A percentile compares a stretch with the other conserved stretches of the same genome.
These are phyloP conservation scores for Hibiscus trionum DNA, from an alignment of 345 rosid genomes.

Conservation along the genomic window DNA sequence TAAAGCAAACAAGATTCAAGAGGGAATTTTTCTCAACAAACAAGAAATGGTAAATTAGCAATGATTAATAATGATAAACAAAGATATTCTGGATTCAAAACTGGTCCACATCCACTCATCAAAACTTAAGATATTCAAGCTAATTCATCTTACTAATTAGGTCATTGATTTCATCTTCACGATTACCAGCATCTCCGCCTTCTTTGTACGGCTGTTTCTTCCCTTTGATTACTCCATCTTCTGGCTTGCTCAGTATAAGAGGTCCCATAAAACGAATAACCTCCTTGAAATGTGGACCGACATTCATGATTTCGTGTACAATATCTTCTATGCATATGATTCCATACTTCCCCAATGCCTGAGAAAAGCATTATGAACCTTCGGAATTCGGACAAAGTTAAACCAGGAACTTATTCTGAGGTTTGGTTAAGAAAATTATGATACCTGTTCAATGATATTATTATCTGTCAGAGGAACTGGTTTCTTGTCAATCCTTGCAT, in stretches of 20 bases:
- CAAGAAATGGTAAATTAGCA: background rate
- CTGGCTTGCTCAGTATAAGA: slow-evolving; percentile 63
- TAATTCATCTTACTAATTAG: slow-evolving; percentile 70
- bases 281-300: slow-evolving; percentile 82
- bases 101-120: background rate
- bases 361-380: slow-evolving; percentile 2
- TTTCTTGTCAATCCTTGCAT: slow-evolving; percentile 42
- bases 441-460: slow-evolving; percentile 78
- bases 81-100: background rate
- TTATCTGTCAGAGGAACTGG: slow-evolving; percentile 77
- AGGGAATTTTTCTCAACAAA: background rate
- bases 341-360: slow-evolving; percentile 69
- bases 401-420: background rate
- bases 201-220: slow-evolving; percentile 57
- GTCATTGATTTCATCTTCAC: slow-evolving; percentile 75
- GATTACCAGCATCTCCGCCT: slow-evolving; percentile 83
- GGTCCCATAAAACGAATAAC: slow-evolving; percentile 62
- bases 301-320: slow-evolving; percentile 58
- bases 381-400: background rate
- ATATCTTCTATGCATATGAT: slow-evolving; percentile 71
- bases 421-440: background rate
- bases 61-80: background rate
- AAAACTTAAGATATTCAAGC: background rate
- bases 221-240: slow-evolving; percentile 52
- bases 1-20: background rate